Base-by-base conservation (phyloP, 2,329 filamentous ascomycete genomes). In the Xylariaceae sp. region DNA sequence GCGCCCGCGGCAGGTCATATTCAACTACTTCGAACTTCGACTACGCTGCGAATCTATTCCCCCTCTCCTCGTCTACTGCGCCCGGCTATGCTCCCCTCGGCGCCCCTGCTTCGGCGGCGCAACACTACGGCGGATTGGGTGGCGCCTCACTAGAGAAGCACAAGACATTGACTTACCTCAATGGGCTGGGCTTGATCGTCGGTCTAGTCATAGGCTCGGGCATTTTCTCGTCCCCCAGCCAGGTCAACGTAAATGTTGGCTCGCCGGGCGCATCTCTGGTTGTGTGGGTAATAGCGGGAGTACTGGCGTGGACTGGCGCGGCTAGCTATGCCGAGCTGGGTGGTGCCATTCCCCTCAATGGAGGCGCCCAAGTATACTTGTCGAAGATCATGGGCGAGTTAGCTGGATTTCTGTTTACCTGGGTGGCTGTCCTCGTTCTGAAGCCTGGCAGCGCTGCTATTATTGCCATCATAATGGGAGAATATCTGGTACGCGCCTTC, bases 341-440 rank as follows among this genome's bases (percentile, higher is more conserved):
- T 56, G 92, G 94, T 41, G 91, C 94, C 0, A 97, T 99, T 60
- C 94, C 94, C 4, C 75, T 99, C 29, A 99, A 97, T 69, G 94
- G 94, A 54, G 94, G 94, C 3, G 83, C 94, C 12, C 94, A 97
- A 71, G 86, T 95, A 2, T 99, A 99, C 69, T 77, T 99, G 43
- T 86, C 89, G 62, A 97, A 97, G 74, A 99, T 96, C 56, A 95
- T 96, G 71, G 92, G 92, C 51, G 94, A 99, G 73, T 77, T 96
- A 66, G 83, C 85, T 1, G 94, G 94, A 0, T 99, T 99, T 68
- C 76, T 97, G 35, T 99, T 96, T 71, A 95, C 91, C 1, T 99
- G 94, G 94, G 91, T 89, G 50, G 91, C 94, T 0, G 90, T 97
- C 12, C 81, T 94, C 57, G 94, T 99, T 9, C 76, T 99, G 58